Conservation (phyloP, 495 filamentous ascomycete species). For the Mycothermus thermophilus region DNA sequence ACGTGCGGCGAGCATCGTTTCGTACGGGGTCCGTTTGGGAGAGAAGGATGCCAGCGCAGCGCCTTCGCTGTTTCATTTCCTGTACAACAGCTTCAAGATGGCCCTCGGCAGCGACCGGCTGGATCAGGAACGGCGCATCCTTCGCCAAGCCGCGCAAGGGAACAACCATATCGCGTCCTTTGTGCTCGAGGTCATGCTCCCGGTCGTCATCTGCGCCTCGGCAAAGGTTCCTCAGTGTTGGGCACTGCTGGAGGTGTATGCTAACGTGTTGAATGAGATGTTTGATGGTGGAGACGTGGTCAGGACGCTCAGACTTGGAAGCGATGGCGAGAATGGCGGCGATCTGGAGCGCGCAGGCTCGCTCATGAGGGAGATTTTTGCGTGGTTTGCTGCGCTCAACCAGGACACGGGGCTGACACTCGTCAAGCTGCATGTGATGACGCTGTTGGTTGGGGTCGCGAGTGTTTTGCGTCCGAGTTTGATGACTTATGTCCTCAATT, state of each 20-base stretch:
- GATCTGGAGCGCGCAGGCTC: slow-evolving; percentile 13
- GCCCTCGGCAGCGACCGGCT: slow-evolving; percentile 30
- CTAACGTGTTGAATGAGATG: slow-evolving; percentile 15
- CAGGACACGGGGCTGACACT: not conserved
- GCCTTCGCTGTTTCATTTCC: slow-evolving; percentile 35
- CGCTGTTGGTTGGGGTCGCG: slow-evolving; percentile 4
- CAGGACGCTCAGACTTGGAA: slow-evolving; percentile 9
- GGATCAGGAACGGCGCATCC: slow-evolving; percentile 23
- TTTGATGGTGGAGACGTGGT: slow-evolving; percentile 15
- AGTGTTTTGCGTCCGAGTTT: slow-evolving; percentile 12
- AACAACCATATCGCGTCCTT: slow-evolving; percentile 28
- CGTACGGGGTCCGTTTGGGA: slow-evolving; percentile 33
- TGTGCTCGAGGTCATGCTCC: slow-evolving; percentile 29
- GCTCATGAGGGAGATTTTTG: slow-evolving; percentile 11
- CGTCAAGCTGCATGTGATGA: slow-evolving; percentile 7
- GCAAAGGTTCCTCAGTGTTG: slow-evolving; percentile 12
- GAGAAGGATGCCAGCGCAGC: slow-evolving; percentile 28
- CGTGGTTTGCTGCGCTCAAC: slow-evolving; percentile 5
- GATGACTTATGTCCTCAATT: slow-evolving; percentile 3
- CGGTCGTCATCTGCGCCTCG: slow-evolving; percentile 23
- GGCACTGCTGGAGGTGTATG: slow-evolving; percentile 29
- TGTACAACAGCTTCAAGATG: slow-evolving; percentile 37
- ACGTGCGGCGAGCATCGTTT: slow-evolving; percentile 33
- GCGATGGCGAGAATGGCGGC: not conserved
- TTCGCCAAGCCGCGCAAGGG: slow-evolving; percentile 26